Base-by-base conservation (phyloP, 2,329 filamentous ascomycete genomes). In the Alternaria sp. region DNA sequence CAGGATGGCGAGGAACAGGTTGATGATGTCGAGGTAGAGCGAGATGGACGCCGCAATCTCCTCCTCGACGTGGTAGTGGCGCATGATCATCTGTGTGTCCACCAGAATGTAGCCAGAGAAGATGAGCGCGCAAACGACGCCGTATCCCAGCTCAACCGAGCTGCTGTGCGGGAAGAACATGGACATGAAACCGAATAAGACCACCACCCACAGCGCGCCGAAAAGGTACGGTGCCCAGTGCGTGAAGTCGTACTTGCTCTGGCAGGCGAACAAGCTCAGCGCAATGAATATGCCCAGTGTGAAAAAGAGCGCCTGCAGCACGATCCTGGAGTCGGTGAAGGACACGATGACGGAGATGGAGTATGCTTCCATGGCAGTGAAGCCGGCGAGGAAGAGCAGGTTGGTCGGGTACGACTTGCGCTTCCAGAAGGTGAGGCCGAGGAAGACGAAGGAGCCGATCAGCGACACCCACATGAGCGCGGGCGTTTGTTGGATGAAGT, bases 241-340 rank as follows among this genome's bases (percentile, higher is more conserved):
- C 2, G 95, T 98, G 80, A 99, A 99, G 84, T 99, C 96, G 79
- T 99, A 99, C 81, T 96, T 97, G 69, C 92, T 92, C 85, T 99
- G 96, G 87, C 94, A 97, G 54, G 96, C 96, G 80, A 99, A 98
- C 47, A 94, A 81, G 4, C 87, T 90, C 61, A 90, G 79, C 28
- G 85, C 87, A 49, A 90, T 81, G 74, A 90, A 90, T 72, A 90
- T 88, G 56, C 84, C 88, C 10, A 89, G 80, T 1, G 96, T 99
- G 61, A 99, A 89, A 69, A 97, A 82, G 33, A 97, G 90, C 15
- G 96, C 96, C 81, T 97, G 91, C 51, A 99, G 87, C 21, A 99
- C 96, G 76, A 98, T 90, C 55, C 85, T 85, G 20, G 89, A 89
- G 64, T 95, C 86, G 83, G 96, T 97, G 82, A 96, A 96, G 21